These are phyloP conservation scores for Madurella mycetomatis DNA, from an alignment of 2,329 filamentous ascomycete genomes.

Conservation along the genomic window DNA sequence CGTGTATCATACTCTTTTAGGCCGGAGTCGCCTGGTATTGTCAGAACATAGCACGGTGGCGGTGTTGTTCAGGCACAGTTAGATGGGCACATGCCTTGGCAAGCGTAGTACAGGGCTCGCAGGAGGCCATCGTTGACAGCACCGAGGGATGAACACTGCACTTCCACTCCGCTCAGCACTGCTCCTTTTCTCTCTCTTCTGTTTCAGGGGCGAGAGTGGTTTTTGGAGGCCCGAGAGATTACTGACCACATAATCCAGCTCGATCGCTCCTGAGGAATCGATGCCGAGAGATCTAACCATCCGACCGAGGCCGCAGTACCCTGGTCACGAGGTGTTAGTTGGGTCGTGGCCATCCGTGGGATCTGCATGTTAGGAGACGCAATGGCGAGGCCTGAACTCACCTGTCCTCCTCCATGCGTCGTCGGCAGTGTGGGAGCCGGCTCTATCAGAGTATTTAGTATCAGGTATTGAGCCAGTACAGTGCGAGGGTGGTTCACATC, in stretches of 20 bases:
- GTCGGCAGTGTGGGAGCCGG: slow-evolving; percentile 49
- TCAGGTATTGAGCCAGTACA: not conserved
- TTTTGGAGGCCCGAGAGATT: not conserved
- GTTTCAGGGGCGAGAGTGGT: not conserved
- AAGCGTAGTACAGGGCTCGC: slow-evolving; percentile 49
- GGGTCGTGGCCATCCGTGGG: not conserved
- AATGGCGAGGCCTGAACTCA: slow-evolving; percentile 19
- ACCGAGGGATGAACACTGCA: slow-evolving; percentile 74
- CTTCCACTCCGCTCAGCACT: slow-evolving; percentile 14
- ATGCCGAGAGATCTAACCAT: slow-evolving; percentile 63
- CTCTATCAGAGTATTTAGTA: slow-evolving; percentile 35
- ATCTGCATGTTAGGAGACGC: not conserved
- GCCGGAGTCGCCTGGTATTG: slow-evolving; percentile 38
- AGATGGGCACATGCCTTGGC: slow-evolving; percentile 42
- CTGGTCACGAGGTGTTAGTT: slow-evolving; percentile 35
- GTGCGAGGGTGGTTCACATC: slow-evolving; percentile 52
- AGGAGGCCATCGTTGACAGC: slow-evolving; percentile 67
- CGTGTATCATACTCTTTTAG: slow-evolving; percentile 43
- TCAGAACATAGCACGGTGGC: slow-evolving; percentile 5
- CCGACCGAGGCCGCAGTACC: slow-evolving; percentile 68
- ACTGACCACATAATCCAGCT: slow-evolving; percentile 69
- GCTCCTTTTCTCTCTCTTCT: not conserved
- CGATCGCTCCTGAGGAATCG: slow-evolving; percentile 48
- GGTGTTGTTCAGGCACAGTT: not conserved
- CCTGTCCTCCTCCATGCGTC: slow-evolving; percentile 41